Base-by-base conservation (phyloP, 148 eudicot species). In the Amaranthus palmeri region DNA sequence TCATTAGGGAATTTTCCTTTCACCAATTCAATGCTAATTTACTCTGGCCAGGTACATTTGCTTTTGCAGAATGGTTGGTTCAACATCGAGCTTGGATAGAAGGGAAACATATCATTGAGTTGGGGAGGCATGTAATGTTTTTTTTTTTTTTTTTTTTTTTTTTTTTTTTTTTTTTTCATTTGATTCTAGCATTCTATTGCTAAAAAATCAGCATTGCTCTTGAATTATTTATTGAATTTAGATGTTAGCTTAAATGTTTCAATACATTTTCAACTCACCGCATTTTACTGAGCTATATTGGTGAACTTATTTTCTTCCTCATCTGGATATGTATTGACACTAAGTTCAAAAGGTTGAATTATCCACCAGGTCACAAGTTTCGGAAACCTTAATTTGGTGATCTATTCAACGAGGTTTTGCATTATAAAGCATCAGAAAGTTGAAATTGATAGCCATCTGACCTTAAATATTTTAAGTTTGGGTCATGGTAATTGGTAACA, bases 21-120 rank as follows among this genome's bases (percentile, higher is more conserved):
- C 99, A 95, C 69, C 88, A 95, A 83, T 81, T 91, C 78, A 95
- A 95, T 82, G 99, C 97, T 72, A 95, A 91, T 85, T 78, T 91
- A 74, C 89, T 95, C 11, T 95, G 99, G 99, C 99, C 98, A 36
- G 99, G 99, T 70, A 85, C 97, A 59, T 95, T 95, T 87, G 86
- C 99, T 78, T 91, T 95, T 80, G 90, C 86, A 58, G 96, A 91
- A 62, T 95, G 99, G 97, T 71, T 95, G 76, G 84, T 85, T 79
- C 86, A 95, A 76, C 90, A 91, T 70, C 83, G 68, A 57, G 81
- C 90, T 25, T 84, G 76, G 90, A 71, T 95, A 54, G 84, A 88
- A 80, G 97, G 99, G 72, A 82, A 89, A 42, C 84, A 73, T 50
- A 75, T 79, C 68, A 72, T 95, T 65, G 97, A 91, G 79, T 80